A percentile compares a stretch with the other conserved stretches of the same genome.
Evolutionary conservation across 192 early-diverging fungal species (phyloP).

Genomic region (Backusella morwellensis): DNA sequence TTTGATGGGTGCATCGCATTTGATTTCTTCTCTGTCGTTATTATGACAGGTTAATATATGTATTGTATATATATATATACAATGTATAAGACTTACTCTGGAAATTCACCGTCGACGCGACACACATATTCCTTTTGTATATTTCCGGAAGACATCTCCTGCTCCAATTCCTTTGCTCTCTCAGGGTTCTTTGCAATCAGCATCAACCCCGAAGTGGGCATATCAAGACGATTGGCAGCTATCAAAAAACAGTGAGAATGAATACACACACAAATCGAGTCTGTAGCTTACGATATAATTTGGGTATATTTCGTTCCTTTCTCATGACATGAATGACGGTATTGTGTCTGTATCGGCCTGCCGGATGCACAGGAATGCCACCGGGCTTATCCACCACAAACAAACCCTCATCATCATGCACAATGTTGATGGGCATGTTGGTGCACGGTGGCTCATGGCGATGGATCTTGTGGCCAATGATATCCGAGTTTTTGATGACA

Average conservation of each 20-base stretch:
- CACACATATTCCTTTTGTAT: conserved; percentile 90
- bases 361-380: conserved; percentile 82
- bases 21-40: conserved; percentile 44
- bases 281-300: conserved; percentile 51
- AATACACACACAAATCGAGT: no score
- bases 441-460: conserved; percentile 95
- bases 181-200: conserved; percentile 65
- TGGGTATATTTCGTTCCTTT: conserved; percentile 55
- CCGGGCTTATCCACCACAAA: conserved; percentile 89
- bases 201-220: conserved; percentile 91
- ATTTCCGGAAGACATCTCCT: conserved; percentile 58
- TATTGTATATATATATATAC: background rate
- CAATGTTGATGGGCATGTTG: conserved; percentile 58
- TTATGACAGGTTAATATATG: no score
- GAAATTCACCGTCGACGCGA: conserved; percentile 87
- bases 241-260: background rate
- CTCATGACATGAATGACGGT: conserved; percentile 69
- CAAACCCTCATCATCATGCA: conserved; percentile 60
- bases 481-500: conserved; percentile 72
- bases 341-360: conserved; percentile 89
- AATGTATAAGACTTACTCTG: conserved; percentile 49
- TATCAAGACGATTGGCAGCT: conserved; percentile 90
- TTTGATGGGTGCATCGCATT: conserved; percentile 80
- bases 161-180: conserved; percentile 62
- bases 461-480: conserved; percentile 83